These are phyloP conservation scores for Trebouxia sp. DNA, from an alignment of 139 green algal genomes.

Conservation along the genomic window DNA sequence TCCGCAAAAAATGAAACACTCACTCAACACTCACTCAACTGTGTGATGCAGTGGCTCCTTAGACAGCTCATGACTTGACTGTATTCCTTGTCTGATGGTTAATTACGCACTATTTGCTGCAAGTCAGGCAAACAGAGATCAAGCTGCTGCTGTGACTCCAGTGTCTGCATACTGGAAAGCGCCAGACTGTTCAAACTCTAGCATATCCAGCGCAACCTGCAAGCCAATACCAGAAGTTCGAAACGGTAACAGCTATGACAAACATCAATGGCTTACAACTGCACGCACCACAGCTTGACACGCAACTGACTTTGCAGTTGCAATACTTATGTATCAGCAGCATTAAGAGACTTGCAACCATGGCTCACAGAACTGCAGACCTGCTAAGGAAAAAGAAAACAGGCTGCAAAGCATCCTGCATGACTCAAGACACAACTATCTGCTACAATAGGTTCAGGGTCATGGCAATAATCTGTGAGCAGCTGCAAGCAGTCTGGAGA, in stretches of 20 bases:
- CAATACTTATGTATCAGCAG: too few relatives aligned
- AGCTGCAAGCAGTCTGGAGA: slow-evolving; percentile 56
- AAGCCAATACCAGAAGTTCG: not conserved
- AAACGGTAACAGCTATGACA: too few relatives aligned
- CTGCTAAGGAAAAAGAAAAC: not conserved
- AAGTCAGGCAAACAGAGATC: too few relatives aligned
- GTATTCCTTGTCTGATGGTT: too few relatives aligned
- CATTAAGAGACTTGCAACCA: not conserved
- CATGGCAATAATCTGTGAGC: slow-evolving; percentile 62
- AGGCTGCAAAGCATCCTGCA: not conserved
- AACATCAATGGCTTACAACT: too few relatives aligned
- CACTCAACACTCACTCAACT: too few relatives aligned
- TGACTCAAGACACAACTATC: slow-evolving; percentile 82
- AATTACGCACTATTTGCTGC: too few relatives aligned
- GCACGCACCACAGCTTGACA: too few relatives aligned
- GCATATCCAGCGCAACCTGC: slow-evolving; percentile 91
- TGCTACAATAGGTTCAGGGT: slow-evolving; percentile 90
- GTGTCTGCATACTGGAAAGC: slow-evolving; percentile 83
- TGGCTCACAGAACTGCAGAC: not conserved
- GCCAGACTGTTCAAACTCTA: slow-evolving; percentile 81
- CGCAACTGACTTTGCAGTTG: too few relatives aligned
- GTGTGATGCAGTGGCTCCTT: too few relatives aligned
- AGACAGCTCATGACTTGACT: too few relatives aligned
- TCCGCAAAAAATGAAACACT: too few relatives aligned
- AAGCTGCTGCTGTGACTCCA: not conserved